phyloP scores from a whole-genome alignment of 2,329 filamentous ascomycete genomes.

The Arthrinium puccinioides region DNA sequence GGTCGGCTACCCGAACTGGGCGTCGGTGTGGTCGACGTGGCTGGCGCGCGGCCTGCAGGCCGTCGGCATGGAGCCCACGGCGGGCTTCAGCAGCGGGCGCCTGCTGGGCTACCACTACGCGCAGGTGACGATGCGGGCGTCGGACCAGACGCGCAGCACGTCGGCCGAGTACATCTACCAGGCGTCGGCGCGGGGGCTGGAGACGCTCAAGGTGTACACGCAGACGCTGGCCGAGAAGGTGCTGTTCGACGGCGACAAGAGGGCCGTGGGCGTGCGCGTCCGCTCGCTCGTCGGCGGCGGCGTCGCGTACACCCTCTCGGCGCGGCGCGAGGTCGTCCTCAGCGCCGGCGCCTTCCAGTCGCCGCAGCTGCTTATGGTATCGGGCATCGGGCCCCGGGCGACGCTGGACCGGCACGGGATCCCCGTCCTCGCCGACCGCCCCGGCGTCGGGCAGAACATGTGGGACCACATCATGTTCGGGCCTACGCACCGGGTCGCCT shows the following conservation, averaged over 20 bases:
- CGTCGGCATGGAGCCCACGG: slow-evolving; percentile 28
- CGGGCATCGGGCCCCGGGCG: slow-evolving; percentile 26
- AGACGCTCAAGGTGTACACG: slow-evolving; percentile 9
- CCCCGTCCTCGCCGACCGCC: slow-evolving; percentile 4
- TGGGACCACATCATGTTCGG: slow-evolving; percentile 9
- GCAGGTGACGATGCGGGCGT: slow-evolving; percentile 20
- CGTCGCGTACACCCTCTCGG: slow-evolving; percentile 16
- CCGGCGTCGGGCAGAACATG: slow-evolving; percentile 8
- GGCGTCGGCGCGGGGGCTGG: background rate
- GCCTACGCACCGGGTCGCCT: slow-evolving; percentile 19
- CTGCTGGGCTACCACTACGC: slow-evolving; percentile 30
- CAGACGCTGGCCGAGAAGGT: slow-evolving; percentile 36
- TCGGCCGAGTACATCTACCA: slow-evolving; percentile 7
- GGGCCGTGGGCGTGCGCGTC: slow-evolving; percentile 21
- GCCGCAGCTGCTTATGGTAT: slow-evolving; percentile 32
- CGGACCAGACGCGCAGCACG: slow-evolving; percentile 11
- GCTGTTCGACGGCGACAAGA: slow-evolving; percentile 31
- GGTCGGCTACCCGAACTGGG: slow-evolving; percentile 33
- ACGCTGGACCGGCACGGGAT: slow-evolving; percentile 4
- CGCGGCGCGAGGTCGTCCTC: slow-evolving; percentile 30
- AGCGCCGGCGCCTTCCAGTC: slow-evolving; percentile 30
- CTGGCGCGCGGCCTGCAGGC: slow-evolving; percentile 27
- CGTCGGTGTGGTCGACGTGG: slow-evolving; percentile 30
- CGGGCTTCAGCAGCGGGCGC: slow-evolving; percentile 33
- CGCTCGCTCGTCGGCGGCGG: slow-evolving; percentile 12